Evolutionary conservation across 1,284 basidiomycete species (phyloP), one percentile per base, ranked within the genome.

Genomic region (Ustilago cynodontis): DNA sequence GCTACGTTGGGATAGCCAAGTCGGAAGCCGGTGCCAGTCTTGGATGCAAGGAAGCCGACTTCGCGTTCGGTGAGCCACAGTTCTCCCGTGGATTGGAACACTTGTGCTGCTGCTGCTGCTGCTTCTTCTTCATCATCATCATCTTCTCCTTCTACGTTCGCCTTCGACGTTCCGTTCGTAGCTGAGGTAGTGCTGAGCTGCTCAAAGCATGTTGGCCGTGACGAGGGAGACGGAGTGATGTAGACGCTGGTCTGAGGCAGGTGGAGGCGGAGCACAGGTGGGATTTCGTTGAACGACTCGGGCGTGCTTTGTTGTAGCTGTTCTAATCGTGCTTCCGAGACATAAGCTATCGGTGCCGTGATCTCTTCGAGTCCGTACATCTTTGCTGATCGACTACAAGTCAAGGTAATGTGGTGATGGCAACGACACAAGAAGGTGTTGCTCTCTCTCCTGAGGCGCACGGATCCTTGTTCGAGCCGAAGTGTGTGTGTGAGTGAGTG

Each of bases 1-100:
- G 81, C 76, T 14, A 86, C 65, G 13, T 74, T 60, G 0, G 82
- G 79, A 37, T 83, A 86, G 33, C 68, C 41, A 1, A 86, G 47
- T 29, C 68, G 47, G 55, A 85, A 84, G 18, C 83, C 83, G 18
- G 57, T 62, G 51, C 43, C 24, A 3, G 56, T 22, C 9, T 61
- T 54, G 11, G 52, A 20, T 0, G 78, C 60, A 14, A 84, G 58
- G 57, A 84, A 83, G 1, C 78, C 74, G 4, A 85, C 20, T 43
- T 78, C 68, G 33, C 55, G 49, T 45, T 82, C 75, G n/a, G 80
- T 81, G 8, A 81, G 67, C 74, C 74, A 82, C 18, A 82, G 70
- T 43, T 65, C 28, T 2, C 77, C 80, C 1, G 13, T 2, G 18
- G 68, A 65, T 16, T 64, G 43, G 7, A 65, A 65, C 2, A 77